Evolutionary conservation across 169 alveolate genomes (phyloP).

Genomic region (Plasmodium reichenowi): DNA sequence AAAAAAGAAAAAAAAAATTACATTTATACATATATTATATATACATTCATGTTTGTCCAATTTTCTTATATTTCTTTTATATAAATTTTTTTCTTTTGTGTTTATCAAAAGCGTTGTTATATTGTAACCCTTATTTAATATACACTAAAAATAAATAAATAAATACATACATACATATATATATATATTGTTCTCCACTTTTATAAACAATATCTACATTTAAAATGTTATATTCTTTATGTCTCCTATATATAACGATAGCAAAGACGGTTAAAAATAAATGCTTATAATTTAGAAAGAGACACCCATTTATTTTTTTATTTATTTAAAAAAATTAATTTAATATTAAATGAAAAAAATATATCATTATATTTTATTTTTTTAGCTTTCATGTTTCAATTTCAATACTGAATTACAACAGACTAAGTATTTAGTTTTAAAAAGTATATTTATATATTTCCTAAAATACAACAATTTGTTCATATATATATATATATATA

Average conservation of each 20-base stretch:
- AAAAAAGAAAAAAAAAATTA: no score
- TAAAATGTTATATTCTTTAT: not conserved
- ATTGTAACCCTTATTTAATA: no score
- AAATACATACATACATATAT: no score
- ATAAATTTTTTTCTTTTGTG: no score
- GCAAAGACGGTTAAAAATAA: not conserved
- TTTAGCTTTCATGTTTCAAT: slow-evolving; percentile 43
- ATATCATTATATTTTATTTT: not conserved
- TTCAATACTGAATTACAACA: slow-evolving; percentile 23
- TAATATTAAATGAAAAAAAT: no score
- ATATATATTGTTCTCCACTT: no score
- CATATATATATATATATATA: not conserved
- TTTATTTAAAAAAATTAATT: not conserved
- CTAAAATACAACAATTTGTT: not conserved
- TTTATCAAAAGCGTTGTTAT: no score
- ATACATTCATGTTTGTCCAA: no score
- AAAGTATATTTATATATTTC: slow-evolving; percentile 14
- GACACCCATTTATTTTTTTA: not conserved
- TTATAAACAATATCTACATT: not conserved
- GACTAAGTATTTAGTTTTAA: slow-evolving; percentile 44
- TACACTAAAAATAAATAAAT: no score
- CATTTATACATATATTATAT: no score
- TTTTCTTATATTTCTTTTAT: no score
- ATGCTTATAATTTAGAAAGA: not conserved
- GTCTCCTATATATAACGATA: not conserved